Base-by-base conservation (phyloP, 495 filamentous ascomycete genomes). In the Durotheca rogersii region DNA sequence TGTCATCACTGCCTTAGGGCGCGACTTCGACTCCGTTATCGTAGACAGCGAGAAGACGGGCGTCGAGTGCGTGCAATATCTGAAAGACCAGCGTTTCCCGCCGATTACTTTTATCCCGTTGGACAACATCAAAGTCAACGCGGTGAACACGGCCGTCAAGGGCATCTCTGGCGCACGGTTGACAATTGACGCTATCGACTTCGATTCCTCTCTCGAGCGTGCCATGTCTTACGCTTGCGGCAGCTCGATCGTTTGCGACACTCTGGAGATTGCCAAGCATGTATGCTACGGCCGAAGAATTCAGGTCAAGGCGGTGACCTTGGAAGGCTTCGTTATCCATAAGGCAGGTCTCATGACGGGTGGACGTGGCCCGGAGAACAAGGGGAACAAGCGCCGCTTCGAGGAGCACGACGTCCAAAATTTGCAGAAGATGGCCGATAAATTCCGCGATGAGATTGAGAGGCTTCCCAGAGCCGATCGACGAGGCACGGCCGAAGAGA, bases 271-370 rank as follows among this genome's bases (percentile, higher is more conserved):
- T 16, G 93, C 93, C 23, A 94, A 92, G 60, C 80, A 90, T 47
- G 83, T 97, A 15, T 92, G 89, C 70, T 96, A 93, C 66, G 84
- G 87, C 31, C 83, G 82, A 47, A 82, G 83, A 19, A 81, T 95
- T 14, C 88, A 92, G 56, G 92, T 92, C 19, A 96, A 96, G 66
- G 90, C 92, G 15, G 92, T 99, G 14, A 94, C 89, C 0, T 64
- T 96, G 6, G 88, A 96, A 61, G 94, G 93, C 18, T 88, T 82
- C 20, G 87, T 97, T 25, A 96, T 97, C 45, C 90, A 96, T 69
- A 96, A 96, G 64, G 89, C 87, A n/a, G 94, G 93, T 63, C 78
- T 90, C 31, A 96, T 99, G 89, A 97, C 93, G 16, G 93, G 93
- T 76, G 93, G 93, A 51, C 83, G 88, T 25, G 82, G 87, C 12